These are phyloP conservation scores for Apiosordaria backusii DNA, from an alignment of 495 filamentous ascomycete genomes.

Conservation along the genomic window DNA sequence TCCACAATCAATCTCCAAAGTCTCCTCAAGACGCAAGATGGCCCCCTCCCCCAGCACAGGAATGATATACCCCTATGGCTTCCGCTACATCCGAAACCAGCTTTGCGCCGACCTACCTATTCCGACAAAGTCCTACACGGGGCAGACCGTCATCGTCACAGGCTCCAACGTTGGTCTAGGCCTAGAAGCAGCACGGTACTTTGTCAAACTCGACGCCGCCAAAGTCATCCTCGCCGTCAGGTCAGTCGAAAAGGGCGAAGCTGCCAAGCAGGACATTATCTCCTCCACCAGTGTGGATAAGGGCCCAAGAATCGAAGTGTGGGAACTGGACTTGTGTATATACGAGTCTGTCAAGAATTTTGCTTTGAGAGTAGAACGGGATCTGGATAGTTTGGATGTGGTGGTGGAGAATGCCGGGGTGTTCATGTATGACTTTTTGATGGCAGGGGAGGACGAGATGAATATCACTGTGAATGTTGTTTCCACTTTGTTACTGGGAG, in stretches of 20 bases:
- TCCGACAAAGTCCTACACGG: slow-evolving; percentile 11
- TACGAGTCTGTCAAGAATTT: slow-evolving; percentile 30
- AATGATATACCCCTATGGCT: too few relatives aligned
- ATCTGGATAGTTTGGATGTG: slow-evolving; percentile 41
- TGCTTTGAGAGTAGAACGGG: slow-evolving; percentile 19
- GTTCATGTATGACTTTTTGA: background rate
- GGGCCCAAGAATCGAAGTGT: slow-evolving; percentile 52
- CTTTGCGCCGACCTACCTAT: slow-evolving; percentile 9
- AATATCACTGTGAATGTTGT: slow-evolving; percentile 52
- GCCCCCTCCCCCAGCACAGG: too few relatives aligned
- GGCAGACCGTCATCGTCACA: slow-evolving; percentile 50
- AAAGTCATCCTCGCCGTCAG: slow-evolving; percentile 51
- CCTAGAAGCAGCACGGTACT: slow-evolving; percentile 46
- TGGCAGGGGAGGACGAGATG: slow-evolving; percentile 32
- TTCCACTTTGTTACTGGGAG: slow-evolving; percentile 14
- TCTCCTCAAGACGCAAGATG: too few relatives aligned
- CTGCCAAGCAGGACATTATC: slow-evolving; percentile 43
- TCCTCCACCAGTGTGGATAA: slow-evolving; percentile 37
- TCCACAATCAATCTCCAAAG: too few relatives aligned
- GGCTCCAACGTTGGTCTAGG: slow-evolving; percentile 54
- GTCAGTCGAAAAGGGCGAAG: slow-evolving; percentile 36
- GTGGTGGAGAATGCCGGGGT: slow-evolving; percentile 47
- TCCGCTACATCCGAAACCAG: slow-evolving; percentile 12
- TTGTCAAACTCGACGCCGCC: slow-evolving; percentile 39
- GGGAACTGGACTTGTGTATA: slow-evolving; percentile 47